Conservation (phyloP, 2,329 filamentous ascomycete species). For the Phaeoacremonium minimum region DNA sequence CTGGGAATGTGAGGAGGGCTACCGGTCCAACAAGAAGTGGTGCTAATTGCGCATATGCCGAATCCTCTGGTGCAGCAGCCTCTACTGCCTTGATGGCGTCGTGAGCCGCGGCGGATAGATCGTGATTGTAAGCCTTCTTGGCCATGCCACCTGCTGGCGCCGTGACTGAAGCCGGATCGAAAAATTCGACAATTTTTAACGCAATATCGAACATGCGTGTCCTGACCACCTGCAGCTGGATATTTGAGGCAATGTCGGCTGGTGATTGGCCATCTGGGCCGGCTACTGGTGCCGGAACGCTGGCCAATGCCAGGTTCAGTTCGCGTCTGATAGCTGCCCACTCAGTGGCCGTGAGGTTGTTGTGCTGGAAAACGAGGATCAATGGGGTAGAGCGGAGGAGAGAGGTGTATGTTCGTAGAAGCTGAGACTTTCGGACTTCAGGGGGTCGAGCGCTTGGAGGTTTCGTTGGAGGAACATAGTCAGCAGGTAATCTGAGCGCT, state of each 20-base stretch:
- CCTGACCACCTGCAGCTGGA: conserved; percentile 80
- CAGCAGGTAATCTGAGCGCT: conserved; percentile 32
- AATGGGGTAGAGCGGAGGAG: conserved; percentile 80
- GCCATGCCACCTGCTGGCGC: conserved; percentile 23
- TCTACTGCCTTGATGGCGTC: conserved; percentile 35
- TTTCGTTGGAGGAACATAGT: conserved; percentile 63
- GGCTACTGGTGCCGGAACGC: conserved; percentile 29
- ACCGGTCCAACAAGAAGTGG: conserved; percentile 79
- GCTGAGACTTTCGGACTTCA: conserved; percentile 85
- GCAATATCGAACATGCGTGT: conserved; percentile 86
- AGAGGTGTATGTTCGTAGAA: conserved; percentile 81
- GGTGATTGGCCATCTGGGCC: conserved; percentile 22
- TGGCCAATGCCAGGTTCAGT: conserved; percentile 43
- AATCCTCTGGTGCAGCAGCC: conserved; percentile 24
- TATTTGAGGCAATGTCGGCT: conserved; percentile 48
- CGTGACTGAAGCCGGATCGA: conserved; percentile 41
- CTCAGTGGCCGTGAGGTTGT: conserved; percentile 67
- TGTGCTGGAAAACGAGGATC: conserved; percentile 76
- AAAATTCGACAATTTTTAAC: conserved; percentile 83
- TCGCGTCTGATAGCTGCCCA: conserved; percentile 71
- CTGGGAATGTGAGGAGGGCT: conserved; percentile 74
- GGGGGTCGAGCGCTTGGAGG: conserved; percentile 84
- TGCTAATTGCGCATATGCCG: conserved; percentile 55
- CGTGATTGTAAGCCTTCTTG: conserved; percentile 40
- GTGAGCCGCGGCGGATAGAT: conserved; percentile 51